These are phyloP conservation scores for Claviceps pusilla DNA, from an alignment of 2,329 filamentous ascomycete species.

Conservation along the genomic window DNA sequence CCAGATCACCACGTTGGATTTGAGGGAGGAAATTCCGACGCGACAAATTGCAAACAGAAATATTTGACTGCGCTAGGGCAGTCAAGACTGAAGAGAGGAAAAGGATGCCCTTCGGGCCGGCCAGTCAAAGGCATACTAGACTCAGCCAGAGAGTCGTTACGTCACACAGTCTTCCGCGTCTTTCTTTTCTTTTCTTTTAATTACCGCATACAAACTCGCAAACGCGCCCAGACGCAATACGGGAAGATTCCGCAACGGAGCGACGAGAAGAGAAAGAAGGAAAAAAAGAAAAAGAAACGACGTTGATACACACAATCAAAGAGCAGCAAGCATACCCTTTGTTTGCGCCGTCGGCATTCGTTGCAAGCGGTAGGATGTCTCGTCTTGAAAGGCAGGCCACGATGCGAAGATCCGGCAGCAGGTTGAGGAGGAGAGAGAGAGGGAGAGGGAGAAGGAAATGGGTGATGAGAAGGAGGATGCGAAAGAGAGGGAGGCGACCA, in stretches of 20 bases:
- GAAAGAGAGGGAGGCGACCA: constrained; percentile 5
- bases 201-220: not conserved
- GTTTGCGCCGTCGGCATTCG: constrained; percentile 36
- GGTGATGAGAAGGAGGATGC: not conserved
- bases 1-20: not conserved
- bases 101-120: not conserved
- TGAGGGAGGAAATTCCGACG: not conserved
- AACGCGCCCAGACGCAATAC: not conserved
- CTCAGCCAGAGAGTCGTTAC: not conserved
- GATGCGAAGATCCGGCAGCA: not conserved
- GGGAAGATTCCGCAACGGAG: not conserved
- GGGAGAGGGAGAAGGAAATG: not conserved
- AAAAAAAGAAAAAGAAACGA: not conserved
- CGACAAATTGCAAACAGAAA: not conserved
- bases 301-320: not conserved
- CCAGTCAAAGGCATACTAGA: not conserved
- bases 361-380: constrained; percentile 28
- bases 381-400: constrained; percentile 8
- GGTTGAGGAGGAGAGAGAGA: constrained; percentile 5
- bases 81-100: not conserved
- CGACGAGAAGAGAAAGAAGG: not conserved
- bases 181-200: not conserved
- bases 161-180: not conserved
- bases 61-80: not conserved
- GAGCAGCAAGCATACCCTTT: constrained; percentile 25